These are phyloP conservation scores for Boletus semigastroideus DNA, from an alignment of 1,284 basidiomycete genomes.

Conservation along the genomic window DNA sequence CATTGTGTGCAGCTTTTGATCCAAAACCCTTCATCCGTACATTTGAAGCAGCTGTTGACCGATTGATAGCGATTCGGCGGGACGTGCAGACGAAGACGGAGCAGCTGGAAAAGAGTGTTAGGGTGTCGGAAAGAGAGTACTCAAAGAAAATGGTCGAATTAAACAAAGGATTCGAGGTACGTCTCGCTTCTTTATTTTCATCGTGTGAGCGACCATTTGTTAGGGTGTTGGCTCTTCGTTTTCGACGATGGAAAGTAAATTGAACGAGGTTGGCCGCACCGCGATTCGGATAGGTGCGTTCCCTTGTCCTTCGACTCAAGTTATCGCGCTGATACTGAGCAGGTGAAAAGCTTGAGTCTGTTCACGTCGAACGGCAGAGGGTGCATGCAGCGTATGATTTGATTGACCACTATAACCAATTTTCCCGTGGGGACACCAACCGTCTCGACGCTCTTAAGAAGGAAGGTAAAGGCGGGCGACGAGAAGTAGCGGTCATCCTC, in stretches of 20 bases:
- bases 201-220: conserved; percentile 7
- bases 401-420: conserved; percentile 94
- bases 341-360: conserved; percentile 95
- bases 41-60: conserved; percentile 89
- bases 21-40: conserved; percentile 91
- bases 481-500: conserved; percentile 88
- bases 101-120: conserved; percentile 89
- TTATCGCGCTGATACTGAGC: conserved; percentile 7
- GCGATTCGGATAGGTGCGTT: conserved; percentile 88
- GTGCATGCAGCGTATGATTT: conserved; percentile 94
- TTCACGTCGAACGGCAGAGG: conserved; percentile 89
- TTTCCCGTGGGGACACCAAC: conserved; percentile 82
- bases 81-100: conserved; percentile 89
- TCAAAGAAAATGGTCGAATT: conserved; percentile 91
- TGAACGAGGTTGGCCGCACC: conserved; percentile 93
- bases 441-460: conserved; percentile 82
- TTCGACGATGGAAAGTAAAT: conserved; percentile 80
- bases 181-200: conserved; percentile 20
- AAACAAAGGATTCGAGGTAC: conserved; percentile 88
- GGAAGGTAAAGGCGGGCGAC: conserved; percentile 83
- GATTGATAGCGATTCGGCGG: conserved; percentile 80
- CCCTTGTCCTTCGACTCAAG: conserved; percentile 3
- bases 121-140: conserved; percentile 90
- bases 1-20: conserved; percentile 72
- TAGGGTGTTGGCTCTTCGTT: conserved; percentile 85